Percentiles rank a stretch among this genome's conserved stretches.
phyloP scores from a whole-genome alignment of 768 basidiomycete species.

The Termitomyces sp. region DNA sequence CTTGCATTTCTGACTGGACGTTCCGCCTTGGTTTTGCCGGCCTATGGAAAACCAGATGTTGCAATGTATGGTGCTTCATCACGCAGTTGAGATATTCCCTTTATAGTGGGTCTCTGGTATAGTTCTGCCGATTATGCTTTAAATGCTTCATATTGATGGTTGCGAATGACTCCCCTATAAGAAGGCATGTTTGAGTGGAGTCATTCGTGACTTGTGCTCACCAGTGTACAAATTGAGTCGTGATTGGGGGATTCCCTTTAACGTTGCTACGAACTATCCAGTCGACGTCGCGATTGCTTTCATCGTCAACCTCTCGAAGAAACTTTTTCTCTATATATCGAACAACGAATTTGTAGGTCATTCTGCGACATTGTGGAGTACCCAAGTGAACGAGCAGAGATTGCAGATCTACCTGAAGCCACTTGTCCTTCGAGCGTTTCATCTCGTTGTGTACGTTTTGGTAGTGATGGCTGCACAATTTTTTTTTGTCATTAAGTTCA shows the following conservation, averaged over 20 bases:
- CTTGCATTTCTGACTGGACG: neutral
- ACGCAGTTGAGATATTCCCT: neutral
- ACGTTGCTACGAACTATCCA: neutral
- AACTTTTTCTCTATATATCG: too few relatives aligned
- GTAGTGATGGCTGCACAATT: neutral
- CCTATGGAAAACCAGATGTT: too few relatives aligned
- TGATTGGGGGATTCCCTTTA: neutral
- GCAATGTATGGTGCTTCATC: neutral
- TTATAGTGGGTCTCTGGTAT: too few relatives aligned
- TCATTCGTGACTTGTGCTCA: too few relatives aligned
- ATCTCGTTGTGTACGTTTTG: neutral
- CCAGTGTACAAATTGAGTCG: neutral
- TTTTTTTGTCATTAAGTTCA: neutral
- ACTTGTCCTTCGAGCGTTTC: neutral
- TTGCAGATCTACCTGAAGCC: neutral
- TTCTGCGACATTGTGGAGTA: neutral
- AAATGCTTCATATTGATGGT: too few relatives aligned
- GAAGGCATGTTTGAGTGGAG: too few relatives aligned
- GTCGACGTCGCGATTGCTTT: too few relatives aligned
- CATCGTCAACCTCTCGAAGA: neutral
- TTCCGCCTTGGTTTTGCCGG: neutral
- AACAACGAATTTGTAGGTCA: neutral
- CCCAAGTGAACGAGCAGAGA: neutral
- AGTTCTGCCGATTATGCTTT: too few relatives aligned
- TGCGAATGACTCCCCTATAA: too few relatives aligned